Base-by-base conservation (phyloP, 1,284 basidiomycete genomes). In the Leccinum subspadiceum region DNA sequence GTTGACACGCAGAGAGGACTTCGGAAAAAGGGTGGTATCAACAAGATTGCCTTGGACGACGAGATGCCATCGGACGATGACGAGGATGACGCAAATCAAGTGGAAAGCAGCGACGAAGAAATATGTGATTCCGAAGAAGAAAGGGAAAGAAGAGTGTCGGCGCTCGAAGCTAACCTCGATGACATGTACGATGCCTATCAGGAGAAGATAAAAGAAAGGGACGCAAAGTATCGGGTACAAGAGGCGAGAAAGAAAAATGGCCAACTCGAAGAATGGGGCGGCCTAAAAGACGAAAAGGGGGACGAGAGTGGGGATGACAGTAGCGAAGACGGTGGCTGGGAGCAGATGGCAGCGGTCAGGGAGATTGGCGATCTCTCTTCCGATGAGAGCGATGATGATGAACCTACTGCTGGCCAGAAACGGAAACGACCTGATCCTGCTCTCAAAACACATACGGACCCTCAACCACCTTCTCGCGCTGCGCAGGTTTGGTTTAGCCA, bases 401-500 rank as follows among this genome's bases (percentile, higher is more conserved):
- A 78, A 46, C 72, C 73, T 9, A 67, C 69, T n/a, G 56, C 65
- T 4, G 72, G 70, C 13, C 70, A 67, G 58, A 86, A 86, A 70
- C 79, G 82, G 54, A 65, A 78, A 70, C 70, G 69, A 70, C 73
- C 74, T 53, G 77, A 76, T 31, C 72, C 66, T 20, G 59, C 65
- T 46, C 68, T 73, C 31, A 81, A 78, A 29, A 68, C 72, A 75
- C 82, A 70, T 70, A 72, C 63, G 63, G 71, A 79, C 35, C 70
- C 79, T n/a, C 76, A 78, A 3, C 71, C 70, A 61, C 64, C 73
- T 1, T 86, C 79, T 64, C 79, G 80, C 50, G 79, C 81, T 39
- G 77, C 87, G 0, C 78, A 84, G 65, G 68, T 98, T 20, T 99
- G 97, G 97, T 99, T 99, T 75, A 92, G 94, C 69, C 97, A 98